phyloP scores from a whole-genome alignment of 192 early-diverging fungal species.

The Backusella tuberculispora region DNA sequence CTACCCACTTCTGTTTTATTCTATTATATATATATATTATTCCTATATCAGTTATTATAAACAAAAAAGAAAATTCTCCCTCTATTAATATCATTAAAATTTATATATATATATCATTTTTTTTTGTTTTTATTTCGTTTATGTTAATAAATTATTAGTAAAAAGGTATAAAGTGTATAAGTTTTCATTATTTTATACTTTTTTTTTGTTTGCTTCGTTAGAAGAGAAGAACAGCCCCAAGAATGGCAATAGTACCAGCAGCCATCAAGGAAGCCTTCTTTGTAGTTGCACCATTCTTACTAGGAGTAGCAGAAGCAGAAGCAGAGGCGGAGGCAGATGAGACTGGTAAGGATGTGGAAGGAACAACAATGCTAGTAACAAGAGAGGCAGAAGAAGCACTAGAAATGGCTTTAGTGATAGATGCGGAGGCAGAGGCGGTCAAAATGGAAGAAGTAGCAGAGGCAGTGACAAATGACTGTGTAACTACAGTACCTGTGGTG shows the following conservation, averaged over 20 bases:
- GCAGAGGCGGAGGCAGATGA: background rate
- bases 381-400: background rate
- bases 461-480: slow-evolving; percentile 12
- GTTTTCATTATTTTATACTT: background rate
- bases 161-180: too few species aligned
- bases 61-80: too few species aligned
- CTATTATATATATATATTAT: too few species aligned
- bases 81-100: too few species aligned
- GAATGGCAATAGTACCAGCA: background rate
- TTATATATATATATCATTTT: too few species aligned
- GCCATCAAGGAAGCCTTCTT: background rate
- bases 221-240: background rate
- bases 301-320: background rate
- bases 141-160: too few species aligned
- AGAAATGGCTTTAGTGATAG: background rate
- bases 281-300: background rate
- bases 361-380: background rate
- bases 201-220: slow-evolving; percentile 9
- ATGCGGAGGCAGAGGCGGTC: background rate
- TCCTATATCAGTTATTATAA: too few species aligned
- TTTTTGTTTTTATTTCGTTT: too few species aligned
- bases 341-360: background rate
- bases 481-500: slow-evolving; percentile 13
- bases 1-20: too few species aligned
- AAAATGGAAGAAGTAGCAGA: background rate